Conservation (phyloP, 2,329 filamentous ascomycete species). For the Dactylellina leptospora region DNA sequence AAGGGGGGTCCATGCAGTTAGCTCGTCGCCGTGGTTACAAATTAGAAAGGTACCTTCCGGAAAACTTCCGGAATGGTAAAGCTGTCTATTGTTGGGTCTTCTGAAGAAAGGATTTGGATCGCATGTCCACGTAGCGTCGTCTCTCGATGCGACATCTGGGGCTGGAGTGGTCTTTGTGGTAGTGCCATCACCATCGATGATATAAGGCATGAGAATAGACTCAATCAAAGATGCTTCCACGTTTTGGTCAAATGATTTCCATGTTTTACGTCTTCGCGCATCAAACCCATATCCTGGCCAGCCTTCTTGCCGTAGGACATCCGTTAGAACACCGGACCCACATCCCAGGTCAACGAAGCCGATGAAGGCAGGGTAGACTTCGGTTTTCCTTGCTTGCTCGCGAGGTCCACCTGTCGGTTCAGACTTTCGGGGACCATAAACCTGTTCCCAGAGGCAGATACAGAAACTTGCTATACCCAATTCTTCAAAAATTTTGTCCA, state of each 20-base stretch:
- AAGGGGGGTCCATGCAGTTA: conserved; percentile 94
- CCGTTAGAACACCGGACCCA: conserved; percentile 88
- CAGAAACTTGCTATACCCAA: conserved; percentile 89
- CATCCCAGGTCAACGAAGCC: conserved; percentile 97
- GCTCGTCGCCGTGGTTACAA: conserved; percentile 95
- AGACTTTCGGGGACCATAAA: conserved; percentile 67
- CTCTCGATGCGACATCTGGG: background rate
- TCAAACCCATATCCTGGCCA: conserved; percentile 92
- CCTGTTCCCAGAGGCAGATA: conserved; percentile 86
- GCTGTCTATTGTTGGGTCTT: conserved; percentile 19
- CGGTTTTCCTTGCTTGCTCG: conserved; percentile 8
- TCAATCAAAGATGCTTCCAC: conserved; percentile 67
- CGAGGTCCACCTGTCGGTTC: background rate
- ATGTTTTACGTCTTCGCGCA: conserved; percentile 83
- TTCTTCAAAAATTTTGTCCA: conserved; percentile 91
- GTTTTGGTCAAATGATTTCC: conserved; percentile 72
- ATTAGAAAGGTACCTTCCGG: conserved; percentile 83
- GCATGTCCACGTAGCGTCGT: background rate
- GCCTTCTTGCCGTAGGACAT: conserved; percentile 81
- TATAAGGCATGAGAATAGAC: conserved; percentile 69
- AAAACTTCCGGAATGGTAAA: conserved; percentile 72
- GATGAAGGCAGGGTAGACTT: conserved; percentile 67
- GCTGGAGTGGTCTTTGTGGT: background rate
- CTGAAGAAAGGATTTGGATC: conserved; percentile 21
- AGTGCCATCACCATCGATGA: conserved; percentile 58